phyloP scores from a whole-genome alignment of 2,329 filamentous ascomycete genomes.

The Trichoderma atrobrunneum region DNA sequence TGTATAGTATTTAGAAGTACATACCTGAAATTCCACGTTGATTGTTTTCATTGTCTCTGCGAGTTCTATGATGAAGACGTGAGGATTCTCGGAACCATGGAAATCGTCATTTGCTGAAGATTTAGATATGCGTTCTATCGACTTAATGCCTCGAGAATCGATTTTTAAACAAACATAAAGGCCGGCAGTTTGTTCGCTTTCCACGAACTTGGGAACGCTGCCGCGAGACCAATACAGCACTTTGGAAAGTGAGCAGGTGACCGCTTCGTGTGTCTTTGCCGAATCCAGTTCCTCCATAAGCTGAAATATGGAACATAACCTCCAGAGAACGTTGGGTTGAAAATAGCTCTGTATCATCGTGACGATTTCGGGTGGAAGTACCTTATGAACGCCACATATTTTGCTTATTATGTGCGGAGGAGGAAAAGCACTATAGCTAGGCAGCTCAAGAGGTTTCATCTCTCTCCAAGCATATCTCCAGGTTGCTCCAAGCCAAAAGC shows the following conservation, averaged over 20 bases:
- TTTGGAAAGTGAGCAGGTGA: neutral
- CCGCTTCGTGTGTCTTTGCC: neutral
- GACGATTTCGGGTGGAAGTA: neutral
- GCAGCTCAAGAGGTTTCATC: neutral
- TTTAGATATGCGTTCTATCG: neutral
- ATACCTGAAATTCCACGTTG: neutral
- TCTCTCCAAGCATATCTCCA: no score
- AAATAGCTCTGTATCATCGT: neutral
- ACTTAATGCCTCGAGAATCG: neutral
- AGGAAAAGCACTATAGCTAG: neutral
- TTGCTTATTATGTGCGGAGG: neutral
- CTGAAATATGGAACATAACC: neutral
- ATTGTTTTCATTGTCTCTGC: neutral
- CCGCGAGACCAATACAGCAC: neutral
- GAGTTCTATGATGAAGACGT: neutral
- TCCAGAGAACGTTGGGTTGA: neutral
- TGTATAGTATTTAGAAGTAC: neutral
- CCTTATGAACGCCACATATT: neutral
- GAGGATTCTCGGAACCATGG: accelerated
- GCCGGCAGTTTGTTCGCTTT: neutral
- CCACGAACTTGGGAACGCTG: neutral
- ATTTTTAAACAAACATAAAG: neutral
- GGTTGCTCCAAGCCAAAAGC: no score
- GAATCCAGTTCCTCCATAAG: neutral
- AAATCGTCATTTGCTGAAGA: neutral